Evolutionary conservation across 495 filamentous ascomycete genomes (phyloP), one percentile per base, ranked within the genome.

Genomic region (Oidiodendron maius): DNA sequence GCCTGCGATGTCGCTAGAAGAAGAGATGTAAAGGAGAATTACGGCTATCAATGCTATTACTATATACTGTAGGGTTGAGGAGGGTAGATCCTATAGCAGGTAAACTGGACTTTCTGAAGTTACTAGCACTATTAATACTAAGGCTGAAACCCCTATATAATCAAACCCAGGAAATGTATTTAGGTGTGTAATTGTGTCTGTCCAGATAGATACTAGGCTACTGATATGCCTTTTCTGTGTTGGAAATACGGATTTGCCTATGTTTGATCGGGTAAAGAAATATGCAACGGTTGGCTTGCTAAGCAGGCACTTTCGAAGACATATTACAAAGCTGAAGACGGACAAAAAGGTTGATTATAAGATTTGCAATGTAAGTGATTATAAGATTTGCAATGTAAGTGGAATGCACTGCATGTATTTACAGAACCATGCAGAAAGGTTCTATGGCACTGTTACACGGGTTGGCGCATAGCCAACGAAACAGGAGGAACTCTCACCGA

Each of bases 251-350:
- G 18, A 17, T 4, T 16, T 53, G 39, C 9, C 39, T 20, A 8
- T 53, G 17, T 25, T 26, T 5, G 42, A 53, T 18, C 22, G 51
- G 44, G 45, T 49, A 11, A 23, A 15, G 44, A 43, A 24, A 28
- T 54, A 40, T 44, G 20, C 45, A 21, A 54, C 24, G 23, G 37
- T 24, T 5, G 45, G 51, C 23, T 48, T 26, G 17, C 26, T 54
- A 10, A 54, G 37, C 20, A 49, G 40, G 32, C 51, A 54, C 45
- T 54, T 54, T 49, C 36, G 51, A 34, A 54, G 45, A 40, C 46
- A 54, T 39, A n/a, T 44, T 4, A 49, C 21, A 2, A 54, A 49
- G 28, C 28, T 54, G 8, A 10, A 39, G 40, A 40, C 25, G 15
- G 5, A 40, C 28, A 28, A 38, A 32, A 28, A 42, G 12, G 40